Evolutionary conservation across 2,329 filamentous ascomycete species (phyloP), one percentile per base, ranked within the genome.

Genomic region (Dothistroma pini): DNA sequence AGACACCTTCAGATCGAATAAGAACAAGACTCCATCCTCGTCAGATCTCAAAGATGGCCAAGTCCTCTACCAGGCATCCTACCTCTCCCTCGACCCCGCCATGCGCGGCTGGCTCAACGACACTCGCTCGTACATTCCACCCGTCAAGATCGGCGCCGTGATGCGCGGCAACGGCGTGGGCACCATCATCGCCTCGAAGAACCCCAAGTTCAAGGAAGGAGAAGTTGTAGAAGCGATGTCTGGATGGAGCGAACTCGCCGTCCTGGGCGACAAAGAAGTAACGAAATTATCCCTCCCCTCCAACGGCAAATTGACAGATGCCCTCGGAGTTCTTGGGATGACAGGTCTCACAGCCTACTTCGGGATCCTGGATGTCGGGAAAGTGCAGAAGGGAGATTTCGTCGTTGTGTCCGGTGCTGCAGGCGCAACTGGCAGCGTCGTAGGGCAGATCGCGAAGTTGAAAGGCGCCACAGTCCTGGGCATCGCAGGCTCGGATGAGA

Each of bases 371-470:
- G 83, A 89, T 58, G 83, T 93, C 51, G 89, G 85, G 2, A 78
- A 88, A 58, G 84, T 88, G 47, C 85, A 87, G 73, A 74, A 82
- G 0, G 89, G 89, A 4, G 88, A 93, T 65, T 86, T 88, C 4
- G 89, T 93, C 1, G 88, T 93, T 8, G 87, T 93, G 0, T 89
- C 86, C 9, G 89, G 89, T 7, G 90, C 90, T 1, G 90, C 90
- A 0, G 90, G 90, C 1, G 90, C 89, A 0, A 93, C 90, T 0
- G 90, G 90, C 1, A 88, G 84, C 70, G 84, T 93, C 1, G 89
- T 85, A 0, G 89, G 88, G 0, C 90, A 93, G 76, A 90, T 93
- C 66, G 88, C 89, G 19, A 91, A 90, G 79, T 58, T 91, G 57
- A 85, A 86, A 74, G 89, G 88, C 12, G 83, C 67, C 76, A 83